phyloP scores from a whole-genome alignment of 331 rosid genomes.

The Phaseolus coccineus region DNA sequence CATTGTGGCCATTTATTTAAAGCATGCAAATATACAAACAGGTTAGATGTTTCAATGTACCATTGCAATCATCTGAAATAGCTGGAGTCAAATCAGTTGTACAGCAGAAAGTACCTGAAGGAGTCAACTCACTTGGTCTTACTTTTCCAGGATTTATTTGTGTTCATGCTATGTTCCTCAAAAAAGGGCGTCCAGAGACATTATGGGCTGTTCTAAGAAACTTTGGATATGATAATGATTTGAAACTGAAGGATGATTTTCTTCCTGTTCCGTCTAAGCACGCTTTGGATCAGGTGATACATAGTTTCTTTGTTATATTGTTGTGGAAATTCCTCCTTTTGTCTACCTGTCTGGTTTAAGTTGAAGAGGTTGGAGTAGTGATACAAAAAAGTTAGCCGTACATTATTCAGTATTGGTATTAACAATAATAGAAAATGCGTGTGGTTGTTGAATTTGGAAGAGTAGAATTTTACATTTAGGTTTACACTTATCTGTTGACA shows the following conservation, averaged over 20 bases:
- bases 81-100: constrained; percentile 74
- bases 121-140: constrained; percentile 86
- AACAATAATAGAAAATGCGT: constrained; percentile 11
- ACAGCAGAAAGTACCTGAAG: constrained; percentile 76
- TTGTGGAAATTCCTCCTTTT: constrained; percentile 41
- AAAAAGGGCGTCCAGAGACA: constrained; percentile 80
- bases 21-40: constrained; percentile 51
- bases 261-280: constrained; percentile 75
- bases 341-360: constrained; percentile 33
- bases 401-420: constrained; percentile 22
- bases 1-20: constrained; percentile 28
- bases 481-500: constrained; percentile 26
- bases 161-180: constrained; percentile 78
- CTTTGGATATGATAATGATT: constrained; percentile 82
- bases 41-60: constrained; percentile 80
- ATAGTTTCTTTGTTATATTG: constrained; percentile 35
- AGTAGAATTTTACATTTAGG: constrained; percentile 14
- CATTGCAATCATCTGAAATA: constrained; percentile 75
- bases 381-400: constrained; percentile 31
- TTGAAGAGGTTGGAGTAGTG: constrained; percentile 36
- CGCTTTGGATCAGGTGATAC: constrained; percentile 83
- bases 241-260: constrained; percentile 76
- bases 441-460: constrained; percentile 30
- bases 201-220: constrained; percentile 88
- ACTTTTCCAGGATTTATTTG: constrained; percentile 79